Percentiles rank a stretch among this genome's conserved stretches.
Evolutionary conservation across 2,329 filamentous ascomycete genomes (phyloP).

Genomic region (Talaromyces sp.): DNA sequence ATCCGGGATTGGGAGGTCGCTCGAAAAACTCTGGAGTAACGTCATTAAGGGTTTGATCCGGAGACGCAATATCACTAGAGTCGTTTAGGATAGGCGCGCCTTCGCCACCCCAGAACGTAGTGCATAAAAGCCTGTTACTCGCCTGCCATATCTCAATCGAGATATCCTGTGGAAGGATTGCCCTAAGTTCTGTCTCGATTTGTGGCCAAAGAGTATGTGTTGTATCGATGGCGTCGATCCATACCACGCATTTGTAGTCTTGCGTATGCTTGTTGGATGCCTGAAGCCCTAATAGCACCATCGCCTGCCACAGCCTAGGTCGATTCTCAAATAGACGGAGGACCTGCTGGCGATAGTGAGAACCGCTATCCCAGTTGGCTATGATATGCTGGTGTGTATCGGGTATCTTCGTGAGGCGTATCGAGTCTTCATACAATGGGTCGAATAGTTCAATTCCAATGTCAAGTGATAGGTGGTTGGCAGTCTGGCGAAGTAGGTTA

Average conservation of each 20-base stretch:
- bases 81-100: not conserved
- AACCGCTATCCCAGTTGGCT: not conserved
- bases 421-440: not conserved
- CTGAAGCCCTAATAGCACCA: not conserved
- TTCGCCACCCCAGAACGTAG: not conserved
- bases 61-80: not conserved
- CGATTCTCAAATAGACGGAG: not conserved
- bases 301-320: constrained; percentile 1
- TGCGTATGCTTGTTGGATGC: not conserved
- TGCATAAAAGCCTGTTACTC: not conserved
- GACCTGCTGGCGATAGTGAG: not conserved
- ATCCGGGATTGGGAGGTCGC: not conserved
- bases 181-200: not conserved
- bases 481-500: not conserved
- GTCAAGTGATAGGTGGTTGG: not conserved
- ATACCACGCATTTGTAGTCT: constrained; percentile 1
- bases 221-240: not conserved
- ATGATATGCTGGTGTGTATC: not conserved
- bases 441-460: not conserved
- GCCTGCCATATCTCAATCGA: constrained; percentile 7
- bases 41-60: not conserved
- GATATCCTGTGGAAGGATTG: not conserved
- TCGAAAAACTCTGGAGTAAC: not conserved
- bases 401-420: not conserved
- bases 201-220: not conserved